A percentile compares a stretch with the other conserved stretches of the same genome.
These are phyloP conservation scores for Saccharomycopsis schoenii DNA, from an alignment of 805 yeast species.

Conservation along the genomic window DNA sequence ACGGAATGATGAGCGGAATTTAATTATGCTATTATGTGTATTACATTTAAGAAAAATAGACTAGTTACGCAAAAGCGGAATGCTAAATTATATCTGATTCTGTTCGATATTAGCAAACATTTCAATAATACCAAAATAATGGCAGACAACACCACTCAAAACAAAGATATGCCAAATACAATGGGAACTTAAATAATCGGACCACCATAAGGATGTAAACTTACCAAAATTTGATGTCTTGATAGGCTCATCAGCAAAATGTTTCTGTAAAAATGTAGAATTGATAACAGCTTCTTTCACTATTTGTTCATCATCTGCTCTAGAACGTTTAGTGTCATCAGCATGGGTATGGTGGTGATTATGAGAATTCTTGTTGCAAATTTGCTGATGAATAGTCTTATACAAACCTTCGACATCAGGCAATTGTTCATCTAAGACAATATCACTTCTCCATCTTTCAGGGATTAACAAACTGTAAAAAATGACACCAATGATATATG, in stretches of 20 bases:
- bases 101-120: conserved; percentile 36
- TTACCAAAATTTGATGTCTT: conserved; percentile 25
- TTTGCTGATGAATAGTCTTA: conserved; percentile 8
- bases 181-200: conserved; percentile 71
- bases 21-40: no score
- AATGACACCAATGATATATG: conserved; percentile 75
- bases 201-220: conserved; percentile 70
- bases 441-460: conserved; percentile 76
- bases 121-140: conserved; percentile 66
- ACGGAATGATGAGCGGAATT: no score
- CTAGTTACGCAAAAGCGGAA: background rate
- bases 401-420: conserved; percentile 25
- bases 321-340: background rate
- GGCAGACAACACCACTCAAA: conserved; percentile 80
- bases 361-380: conserved; percentile 24
- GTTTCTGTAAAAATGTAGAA: conserved; percentile 27
- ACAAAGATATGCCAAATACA: conserved; percentile 93
- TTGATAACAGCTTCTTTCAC: conserved; percentile 17
- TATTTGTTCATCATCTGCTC: background rate
- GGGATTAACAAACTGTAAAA: conserved; percentile 85
- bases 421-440: conserved; percentile 37
- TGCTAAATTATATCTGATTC: background rate
- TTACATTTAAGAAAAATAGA: no score
- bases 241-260: conserved; percentile 35
- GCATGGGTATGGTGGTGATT: background rate